Evolutionary conservation across 192 early-diverging fungal genomes (phyloP), one percentile per base, ranked within the genome.

Genomic region (Geranomyces michiganensis): DNA sequence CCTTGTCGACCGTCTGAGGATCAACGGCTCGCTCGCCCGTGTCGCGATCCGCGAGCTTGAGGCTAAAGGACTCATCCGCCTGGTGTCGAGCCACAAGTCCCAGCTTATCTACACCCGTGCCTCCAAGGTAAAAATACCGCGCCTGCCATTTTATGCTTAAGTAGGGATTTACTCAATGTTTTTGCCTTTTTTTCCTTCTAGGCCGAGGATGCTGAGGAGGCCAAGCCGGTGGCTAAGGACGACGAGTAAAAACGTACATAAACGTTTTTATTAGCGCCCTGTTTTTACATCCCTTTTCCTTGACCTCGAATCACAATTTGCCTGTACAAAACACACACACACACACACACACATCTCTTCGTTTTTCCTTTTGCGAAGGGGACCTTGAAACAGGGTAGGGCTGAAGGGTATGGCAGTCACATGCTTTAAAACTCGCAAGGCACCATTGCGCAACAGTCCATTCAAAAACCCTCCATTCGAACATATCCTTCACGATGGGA

Each of bases 1-100:
- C 66, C 88, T 99, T 66, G 96, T 98, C 67, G 97, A 99, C 88
- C 94, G 97, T 82, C 92, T 98, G 78, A 89, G 91, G 74, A 89
- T 99, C 81, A 96, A 96, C 89, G 97, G 93, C 75, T 97, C 96
- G 47, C 86, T 99, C 59, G 97, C 97, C 66, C 93, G 97, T 76
- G 79, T 88, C 72, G 96, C 96, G 77, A 90, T 99, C 86, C 87
- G 90, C 68, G 95, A 99, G 79, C 87, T 99, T 62, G 94, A 90
- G 81, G 79, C 82, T 65, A 88, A 95, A 82, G 96, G 96, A 75
- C 74, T 92, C 47, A 99, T 99, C 88, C 91, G 91, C 80, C 87
- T 91, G 67, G 88, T 99, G 75, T 90, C 91, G 69, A 84, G 84
- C 65, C 95, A 97, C 90, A 90, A 90, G 80, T 90, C 94, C 70